A percentile compares a stretch with the other conserved stretches of the same genome.
These are phyloP conservation scores for Fusarium floridanum DNA, from an alignment of 2,329 filamentous ascomycete genomes.

Conservation along the genomic window DNA sequence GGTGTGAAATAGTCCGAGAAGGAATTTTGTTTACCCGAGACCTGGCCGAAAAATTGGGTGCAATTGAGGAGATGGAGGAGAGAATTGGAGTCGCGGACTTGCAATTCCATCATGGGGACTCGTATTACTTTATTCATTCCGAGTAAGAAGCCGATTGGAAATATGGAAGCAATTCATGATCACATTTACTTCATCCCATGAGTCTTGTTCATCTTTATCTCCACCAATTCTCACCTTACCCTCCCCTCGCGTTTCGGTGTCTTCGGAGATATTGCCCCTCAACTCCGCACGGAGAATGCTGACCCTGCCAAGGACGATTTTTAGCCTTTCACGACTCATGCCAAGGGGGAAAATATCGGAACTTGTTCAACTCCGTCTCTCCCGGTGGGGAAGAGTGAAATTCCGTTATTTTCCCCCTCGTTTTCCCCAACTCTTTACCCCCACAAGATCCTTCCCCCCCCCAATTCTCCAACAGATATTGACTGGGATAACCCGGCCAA, in stretches of 20 bases:
- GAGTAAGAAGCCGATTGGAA: not conserved
- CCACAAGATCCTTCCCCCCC: slow-evolving; percentile 15
- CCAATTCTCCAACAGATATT: slow-evolving; percentile 16
- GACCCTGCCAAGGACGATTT: not conserved
- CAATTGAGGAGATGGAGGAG: not conserved
- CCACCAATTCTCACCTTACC: not conserved
- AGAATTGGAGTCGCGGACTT: not conserved
- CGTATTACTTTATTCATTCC: not conserved
- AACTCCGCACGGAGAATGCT: not conserved
- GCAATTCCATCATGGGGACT: not conserved
- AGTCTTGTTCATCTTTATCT: not conserved
- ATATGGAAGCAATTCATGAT: not conserved
- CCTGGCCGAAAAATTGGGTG: not conserved
- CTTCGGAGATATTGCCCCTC: not conserved
- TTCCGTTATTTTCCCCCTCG: too few relatives aligned
- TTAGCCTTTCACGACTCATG: not conserved
- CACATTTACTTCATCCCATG: not conserved
- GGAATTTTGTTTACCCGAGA: not conserved
- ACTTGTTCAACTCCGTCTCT: too few relatives aligned
- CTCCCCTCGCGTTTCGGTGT: not conserved
- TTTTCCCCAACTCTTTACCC: too few relatives aligned
- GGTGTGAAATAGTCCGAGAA: not conserved
- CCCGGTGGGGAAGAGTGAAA: too few relatives aligned
- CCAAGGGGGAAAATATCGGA: not conserved
- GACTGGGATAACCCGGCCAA: not conserved